Conservation (phyloP, 2,329 filamentous ascomycete species). For the Annulohypoxylon truncatum region DNA sequence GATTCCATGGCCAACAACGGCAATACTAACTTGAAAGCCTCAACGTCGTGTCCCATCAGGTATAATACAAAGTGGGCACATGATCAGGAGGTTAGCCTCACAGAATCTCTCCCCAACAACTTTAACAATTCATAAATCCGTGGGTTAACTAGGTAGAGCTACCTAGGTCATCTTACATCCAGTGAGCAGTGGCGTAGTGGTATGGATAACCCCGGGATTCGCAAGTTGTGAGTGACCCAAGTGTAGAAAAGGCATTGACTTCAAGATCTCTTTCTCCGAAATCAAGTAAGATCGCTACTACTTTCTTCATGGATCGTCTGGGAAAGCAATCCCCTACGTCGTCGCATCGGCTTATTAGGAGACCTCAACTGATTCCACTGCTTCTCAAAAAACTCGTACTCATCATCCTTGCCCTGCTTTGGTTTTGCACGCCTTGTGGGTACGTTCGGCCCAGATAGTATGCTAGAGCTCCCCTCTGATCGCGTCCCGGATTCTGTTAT, state of each 20-base stretch:
- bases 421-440: conserved; percentile 14
- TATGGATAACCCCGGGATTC: neutral
- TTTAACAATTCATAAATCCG: too few relatives aligned
- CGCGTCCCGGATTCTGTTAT: conserved; percentile 20
- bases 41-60: neutral
- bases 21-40: too few relatives aligned
- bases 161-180: neutral
- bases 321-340: conserved; percentile 64
- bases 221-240: neutral
- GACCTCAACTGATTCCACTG: conserved; percentile 45
- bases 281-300: conserved; percentile 61
- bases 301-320: conserved; percentile 80
- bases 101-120: neutral
- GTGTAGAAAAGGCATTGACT: neutral
- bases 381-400: conserved; percentile 42
- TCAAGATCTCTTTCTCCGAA: neutral
- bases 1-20: neutral
- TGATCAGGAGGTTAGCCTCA: neutral
- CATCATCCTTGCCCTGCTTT: conserved; percentile 27
- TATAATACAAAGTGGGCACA: neutral
- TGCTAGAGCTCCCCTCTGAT: conserved; percentile 27
- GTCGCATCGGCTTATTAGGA: conserved; percentile 53
- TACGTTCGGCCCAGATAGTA: neutral
- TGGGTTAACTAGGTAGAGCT: neutral
- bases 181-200: neutral